Base-by-base conservation (phyloP, 2,329 filamentous ascomycete genomes). In the Diaporthe vexans region DNA sequence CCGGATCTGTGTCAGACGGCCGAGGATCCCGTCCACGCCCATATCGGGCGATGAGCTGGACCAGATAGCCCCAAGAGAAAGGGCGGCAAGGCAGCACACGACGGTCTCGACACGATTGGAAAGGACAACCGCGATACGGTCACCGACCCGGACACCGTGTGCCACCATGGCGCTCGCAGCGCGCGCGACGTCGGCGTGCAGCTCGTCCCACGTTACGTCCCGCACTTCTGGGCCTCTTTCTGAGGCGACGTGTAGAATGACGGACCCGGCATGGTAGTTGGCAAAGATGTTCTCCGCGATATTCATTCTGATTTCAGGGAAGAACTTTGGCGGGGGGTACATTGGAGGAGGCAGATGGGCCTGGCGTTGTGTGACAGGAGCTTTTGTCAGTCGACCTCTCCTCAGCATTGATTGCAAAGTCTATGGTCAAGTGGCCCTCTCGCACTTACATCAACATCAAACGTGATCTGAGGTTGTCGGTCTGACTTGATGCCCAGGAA, bases 61-160 rank as follows among this genome's bases (percentile, higher is more conserved):
- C 72, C 73, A 77, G 24, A 75, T 33, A 3, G 76, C 76, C 9
- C 76, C 76, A 17, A 77, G 29, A 4, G 73, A 72, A 6, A 74
- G 63, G 2, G 69, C 37, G 2, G 76, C 76, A 7, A 75, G 72
- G 6, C 72, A 75, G 35, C 71, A 13, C 17, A 75, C 73, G 10
- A 77, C 33, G 6, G 76, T 68, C 15, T 75, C 69, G 5, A 71
- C 56, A 24, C 71, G 72, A 37, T 76, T 77, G 26, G 73, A 71
- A 7, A 76, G 63, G 11, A 77, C 74, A 3, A 69, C 75, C 0
- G 75, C 75, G 59, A 77, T 72, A 24, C 59, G 13, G 17, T 74
- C 72, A 2, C 72, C 72, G 19, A 15, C 35, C 7, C 26, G 15
- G 11, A 74, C 43, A 19, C 65, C 65, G 5, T 7, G 5, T 3